These are phyloP conservation scores for Aureobasidium mangrovei DNA, from an alignment of 2,329 filamentous ascomycete species.

Conservation along the genomic window DNA sequence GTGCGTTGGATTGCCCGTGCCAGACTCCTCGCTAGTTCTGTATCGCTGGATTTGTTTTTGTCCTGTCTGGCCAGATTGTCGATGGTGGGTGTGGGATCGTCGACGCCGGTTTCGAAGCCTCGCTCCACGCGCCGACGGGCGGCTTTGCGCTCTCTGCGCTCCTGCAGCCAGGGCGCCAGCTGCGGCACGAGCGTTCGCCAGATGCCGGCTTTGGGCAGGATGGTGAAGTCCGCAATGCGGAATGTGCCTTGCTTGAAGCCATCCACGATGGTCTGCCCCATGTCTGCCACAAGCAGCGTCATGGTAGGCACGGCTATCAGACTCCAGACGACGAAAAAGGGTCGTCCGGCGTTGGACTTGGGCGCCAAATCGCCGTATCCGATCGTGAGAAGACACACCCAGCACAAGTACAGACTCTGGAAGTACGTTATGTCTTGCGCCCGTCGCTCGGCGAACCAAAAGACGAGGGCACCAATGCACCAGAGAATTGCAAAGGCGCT, in stretches of 20 bases:
- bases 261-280: constrained; percentile 71
- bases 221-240: constrained; percentile 54
- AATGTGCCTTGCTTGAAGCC: constrained; percentile 56
- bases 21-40: constrained; percentile 52
- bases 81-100: constrained; percentile 26
- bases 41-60: constrained; percentile 39
- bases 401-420: constrained; percentile 75
- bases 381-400: constrained; percentile 73
- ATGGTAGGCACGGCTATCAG: constrained; percentile 78
- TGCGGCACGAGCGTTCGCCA: constrained; percentile 42
- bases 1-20: constrained; percentile 62
- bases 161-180: constrained; percentile 31
- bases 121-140: constrained; percentile 33
- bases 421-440: constrained; percentile 62
- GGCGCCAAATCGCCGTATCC: constrained; percentile 79
- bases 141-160: constrained; percentile 24
- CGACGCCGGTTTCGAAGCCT: constrained; percentile 39
- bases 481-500: constrained; percentile 65
- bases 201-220: constrained; percentile 53
- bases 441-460: constrained; percentile 52
- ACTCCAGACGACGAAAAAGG: constrained; percentile 92
- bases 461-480: constrained; percentile 71
- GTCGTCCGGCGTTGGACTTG: constrained; percentile 65
- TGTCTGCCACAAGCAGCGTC: constrained; percentile 76
- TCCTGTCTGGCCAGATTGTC: constrained; percentile 36